phyloP scores from a whole-genome alignment of 345 rosid species.

The Salix caprea region DNA sequence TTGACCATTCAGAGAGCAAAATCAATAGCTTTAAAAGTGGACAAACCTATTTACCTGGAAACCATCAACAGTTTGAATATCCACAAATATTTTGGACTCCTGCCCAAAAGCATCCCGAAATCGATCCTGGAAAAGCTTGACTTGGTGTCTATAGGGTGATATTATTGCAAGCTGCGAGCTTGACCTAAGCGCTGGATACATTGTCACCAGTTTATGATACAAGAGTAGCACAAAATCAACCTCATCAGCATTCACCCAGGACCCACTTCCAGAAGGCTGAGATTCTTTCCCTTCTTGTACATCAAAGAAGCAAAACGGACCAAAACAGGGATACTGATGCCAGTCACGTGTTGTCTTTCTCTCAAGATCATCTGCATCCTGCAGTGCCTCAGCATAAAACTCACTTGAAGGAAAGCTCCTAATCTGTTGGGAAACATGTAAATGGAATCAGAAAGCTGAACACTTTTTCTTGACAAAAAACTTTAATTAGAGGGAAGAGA shows the following conservation, averaged over 20 bases:
- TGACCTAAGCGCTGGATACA: constrained; percentile 72
- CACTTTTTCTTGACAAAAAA: not conserved
- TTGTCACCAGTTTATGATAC: constrained; percentile 71
- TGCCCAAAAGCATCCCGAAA: constrained; percentile 71
- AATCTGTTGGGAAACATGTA: constrained; percentile 41
- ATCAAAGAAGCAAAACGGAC: constrained; percentile 93
- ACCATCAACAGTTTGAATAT: constrained; percentile 90
- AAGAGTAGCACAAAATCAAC: constrained; percentile 75
- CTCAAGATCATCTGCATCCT: constrained; percentile 72
- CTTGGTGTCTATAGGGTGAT: constrained; percentile 88
- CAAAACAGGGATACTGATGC: constrained; percentile 77
- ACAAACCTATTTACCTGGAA: constrained; percentile 63
- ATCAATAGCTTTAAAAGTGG: not conserved
- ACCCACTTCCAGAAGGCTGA: constrained; percentile 80
- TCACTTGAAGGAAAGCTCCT: constrained; percentile 86
- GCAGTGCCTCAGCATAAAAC: constrained; percentile 69
- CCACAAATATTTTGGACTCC: constrained; percentile 66
- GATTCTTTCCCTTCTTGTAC: constrained; percentile 80
- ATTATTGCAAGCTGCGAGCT: constrained; percentile 87
- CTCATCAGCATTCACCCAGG: constrained; percentile 73
- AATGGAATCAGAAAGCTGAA: not conserved
- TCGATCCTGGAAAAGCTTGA: constrained; percentile 75
- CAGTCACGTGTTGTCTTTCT: constrained; percentile 68
- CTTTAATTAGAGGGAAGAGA: not conserved
- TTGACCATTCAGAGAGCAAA: not conserved